Evolutionary conservation across 805 yeast species (phyloP).

Genomic region (Pichia rugopelliculosa): DNA sequence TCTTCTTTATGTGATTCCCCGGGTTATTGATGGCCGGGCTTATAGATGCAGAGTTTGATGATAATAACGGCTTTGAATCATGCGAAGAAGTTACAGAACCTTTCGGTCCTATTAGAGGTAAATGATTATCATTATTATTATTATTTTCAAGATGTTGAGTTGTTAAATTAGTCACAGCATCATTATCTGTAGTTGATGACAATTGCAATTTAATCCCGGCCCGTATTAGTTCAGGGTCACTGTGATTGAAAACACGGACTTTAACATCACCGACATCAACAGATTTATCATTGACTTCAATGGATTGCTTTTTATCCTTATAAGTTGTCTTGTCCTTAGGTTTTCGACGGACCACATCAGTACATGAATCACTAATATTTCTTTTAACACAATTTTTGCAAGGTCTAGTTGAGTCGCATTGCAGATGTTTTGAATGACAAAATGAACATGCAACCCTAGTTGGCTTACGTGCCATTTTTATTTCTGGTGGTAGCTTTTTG

Average conservation of each 20-base stretch:
- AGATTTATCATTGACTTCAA: background rate
- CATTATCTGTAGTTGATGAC: background rate
- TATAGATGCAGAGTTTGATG: background rate
- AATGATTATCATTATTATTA: background rate
- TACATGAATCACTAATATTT: conserved; percentile 44
- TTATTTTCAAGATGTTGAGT: background rate
- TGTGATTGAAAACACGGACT: background rate
- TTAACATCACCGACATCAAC: background rate
- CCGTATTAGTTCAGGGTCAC: background rate
- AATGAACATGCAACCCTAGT: conserved; percentile 63
- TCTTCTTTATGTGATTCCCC: background rate
- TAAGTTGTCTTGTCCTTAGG: conserved; percentile 25
- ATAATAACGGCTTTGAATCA: background rate
- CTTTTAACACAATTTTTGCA: conserved; percentile 65
- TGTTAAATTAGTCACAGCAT: background rate
- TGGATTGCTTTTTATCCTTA: background rate
- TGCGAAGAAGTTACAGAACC: background rate
- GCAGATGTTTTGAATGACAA: conserved; percentile 68
- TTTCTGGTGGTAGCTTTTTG: conserved; percentile 45
- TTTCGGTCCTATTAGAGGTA: background rate
- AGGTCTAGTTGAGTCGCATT: conserved; percentile 64
- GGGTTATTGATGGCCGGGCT: background rate
- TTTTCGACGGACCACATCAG: conserved; percentile 42
- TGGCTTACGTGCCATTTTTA: conserved; percentile 51
- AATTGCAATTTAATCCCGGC: background rate